phyloP scores from a whole-genome alignment of 306 rosid species.

The Trifolium repens region DNA sequence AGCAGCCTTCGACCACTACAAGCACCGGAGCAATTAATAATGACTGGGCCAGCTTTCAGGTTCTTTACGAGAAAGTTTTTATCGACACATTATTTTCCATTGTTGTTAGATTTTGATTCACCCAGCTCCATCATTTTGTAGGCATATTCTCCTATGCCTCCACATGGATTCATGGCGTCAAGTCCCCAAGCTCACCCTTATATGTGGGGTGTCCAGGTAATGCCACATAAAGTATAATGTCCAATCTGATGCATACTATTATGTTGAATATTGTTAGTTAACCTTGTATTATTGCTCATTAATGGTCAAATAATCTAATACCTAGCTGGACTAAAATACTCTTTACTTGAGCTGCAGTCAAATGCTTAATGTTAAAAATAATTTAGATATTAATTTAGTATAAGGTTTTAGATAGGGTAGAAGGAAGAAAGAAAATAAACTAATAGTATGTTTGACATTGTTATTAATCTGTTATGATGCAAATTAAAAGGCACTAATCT shows the following conservation, averaged over 20 bases:
- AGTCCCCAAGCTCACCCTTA: slow-evolving; percentile 95
- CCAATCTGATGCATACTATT: background rate
- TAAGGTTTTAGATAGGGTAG: slow-evolving; percentile 1
- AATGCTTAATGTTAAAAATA: slow-evolving; percentile 4
- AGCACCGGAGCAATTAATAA: slow-evolving; percentile 71
- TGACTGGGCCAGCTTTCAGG: slow-evolving; percentile 97
- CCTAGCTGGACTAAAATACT: slow-evolving; percentile 17
- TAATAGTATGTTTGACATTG: background rate
- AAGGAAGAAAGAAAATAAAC: background rate
- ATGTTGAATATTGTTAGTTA: background rate
- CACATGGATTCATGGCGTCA: slow-evolving; percentile 91
- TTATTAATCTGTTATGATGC: background rate
- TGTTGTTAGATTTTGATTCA: slow-evolving; percentile 42
- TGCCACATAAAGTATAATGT: background rate
- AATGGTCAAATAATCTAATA: slow-evolving; percentile 17
- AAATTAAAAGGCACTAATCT: background rate
- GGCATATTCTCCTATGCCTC: slow-evolving; percentile 98
- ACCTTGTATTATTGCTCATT: slow-evolving; percentile 13
- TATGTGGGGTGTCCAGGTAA: slow-evolving; percentile 99
- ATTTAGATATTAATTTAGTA: background rate
- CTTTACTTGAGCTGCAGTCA: slow-evolving; percentile 17
- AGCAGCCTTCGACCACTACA: slow-evolving; percentile 69
- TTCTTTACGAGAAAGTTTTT: slow-evolving; percentile 43
- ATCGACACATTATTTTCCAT: slow-evolving; percentile 28
- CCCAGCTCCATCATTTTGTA: slow-evolving; percentile 43